phyloP scores from a whole-genome alignment of 2,329 filamentous ascomycete genomes.

The Xylaria arbuscula region DNA sequence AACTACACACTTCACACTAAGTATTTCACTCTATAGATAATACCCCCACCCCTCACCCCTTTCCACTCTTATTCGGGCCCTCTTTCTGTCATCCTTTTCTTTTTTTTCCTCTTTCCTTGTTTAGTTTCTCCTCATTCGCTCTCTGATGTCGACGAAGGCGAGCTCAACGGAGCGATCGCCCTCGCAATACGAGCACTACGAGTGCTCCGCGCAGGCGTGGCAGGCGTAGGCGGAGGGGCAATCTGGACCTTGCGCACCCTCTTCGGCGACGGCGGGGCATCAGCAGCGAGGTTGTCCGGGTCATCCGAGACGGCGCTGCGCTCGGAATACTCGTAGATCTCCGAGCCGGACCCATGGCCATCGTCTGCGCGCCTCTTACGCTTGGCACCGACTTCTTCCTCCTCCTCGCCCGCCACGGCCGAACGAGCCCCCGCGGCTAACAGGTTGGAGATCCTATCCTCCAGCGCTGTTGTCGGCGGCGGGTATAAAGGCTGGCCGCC shows the following conservation, averaged over 20 bases:
- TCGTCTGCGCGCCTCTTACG: conserved; percentile 21
- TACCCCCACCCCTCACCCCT: background rate
- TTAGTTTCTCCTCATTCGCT: background rate
- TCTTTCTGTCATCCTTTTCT: background rate
- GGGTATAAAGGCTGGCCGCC: background rate
- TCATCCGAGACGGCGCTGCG: conserved; percentile 42
- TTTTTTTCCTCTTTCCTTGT: background rate
- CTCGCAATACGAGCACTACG: background rate
- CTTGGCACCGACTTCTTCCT: conserved; percentile 21
- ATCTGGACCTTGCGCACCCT: conserved; percentile 1
- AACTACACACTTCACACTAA: background rate
- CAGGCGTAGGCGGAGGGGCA: conserved; percentile 1
- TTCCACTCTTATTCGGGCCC: background rate
- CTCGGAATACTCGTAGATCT: conserved; percentile 46
- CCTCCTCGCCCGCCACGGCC: background rate
- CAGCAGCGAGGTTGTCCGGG: conserved; percentile 30
- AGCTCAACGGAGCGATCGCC: background rate
- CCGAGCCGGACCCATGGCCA: conserved; percentile 7
- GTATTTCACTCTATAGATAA: background rate
- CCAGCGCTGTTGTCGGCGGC: too few species aligned
- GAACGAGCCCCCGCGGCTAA: too few species aligned
- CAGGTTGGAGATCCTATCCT: too few species aligned
- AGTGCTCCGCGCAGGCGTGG: background rate
- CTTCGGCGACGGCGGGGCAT: conserved; percentile 25
- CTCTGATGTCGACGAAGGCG: background rate